Conservation (phyloP, 345 rosid species). For the Lepidium didymum region DNA sequence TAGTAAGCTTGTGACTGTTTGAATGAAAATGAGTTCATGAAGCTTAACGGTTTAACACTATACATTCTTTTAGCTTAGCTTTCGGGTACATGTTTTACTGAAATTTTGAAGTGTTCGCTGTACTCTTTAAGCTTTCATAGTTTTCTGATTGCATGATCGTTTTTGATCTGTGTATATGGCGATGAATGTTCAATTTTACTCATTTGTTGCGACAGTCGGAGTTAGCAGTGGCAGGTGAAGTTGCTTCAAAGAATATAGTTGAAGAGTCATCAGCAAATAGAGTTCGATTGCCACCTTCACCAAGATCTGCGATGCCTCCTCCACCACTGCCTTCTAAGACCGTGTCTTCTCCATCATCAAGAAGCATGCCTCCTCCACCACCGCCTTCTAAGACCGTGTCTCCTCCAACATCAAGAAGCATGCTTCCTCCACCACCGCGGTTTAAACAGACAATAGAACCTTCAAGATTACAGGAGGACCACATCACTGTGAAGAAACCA, state of each 20-base stretch:
- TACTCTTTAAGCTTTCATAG: background rate
- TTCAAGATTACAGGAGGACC: conserved; percentile 27
- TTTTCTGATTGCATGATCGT: background rate
- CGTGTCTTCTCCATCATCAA: conserved; percentile 24
- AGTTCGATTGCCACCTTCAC: conserved; percentile 31
- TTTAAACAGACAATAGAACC: conserved; percentile 30
- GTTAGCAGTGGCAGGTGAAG: conserved; percentile 27
- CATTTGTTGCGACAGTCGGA: conserved; percentile 44
- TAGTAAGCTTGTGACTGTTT: background rate
- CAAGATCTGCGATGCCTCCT: conserved; percentile 30
- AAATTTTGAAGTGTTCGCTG: background rate
- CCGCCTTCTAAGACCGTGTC: conserved; percentile 49
- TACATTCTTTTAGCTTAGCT: background rate
- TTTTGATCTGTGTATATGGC: background rate
- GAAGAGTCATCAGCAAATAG: conserved; percentile 30
- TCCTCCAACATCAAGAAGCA: conserved; percentile 19
- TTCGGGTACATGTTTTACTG: background rate
- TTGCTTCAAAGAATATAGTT: conserved; percentile 38
- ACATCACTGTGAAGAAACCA: conserved; percentile 18
- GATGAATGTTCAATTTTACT: conserved; percentile 3
- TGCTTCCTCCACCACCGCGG: conserved; percentile 43
- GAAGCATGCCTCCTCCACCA: conserved; percentile 26
- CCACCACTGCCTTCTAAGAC: conserved; percentile 53
- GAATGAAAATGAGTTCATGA: background rate
- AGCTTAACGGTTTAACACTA: background rate